Base-by-base conservation (phyloP, 1,139 yeast species). In the Ogataea hybrid region DNA sequence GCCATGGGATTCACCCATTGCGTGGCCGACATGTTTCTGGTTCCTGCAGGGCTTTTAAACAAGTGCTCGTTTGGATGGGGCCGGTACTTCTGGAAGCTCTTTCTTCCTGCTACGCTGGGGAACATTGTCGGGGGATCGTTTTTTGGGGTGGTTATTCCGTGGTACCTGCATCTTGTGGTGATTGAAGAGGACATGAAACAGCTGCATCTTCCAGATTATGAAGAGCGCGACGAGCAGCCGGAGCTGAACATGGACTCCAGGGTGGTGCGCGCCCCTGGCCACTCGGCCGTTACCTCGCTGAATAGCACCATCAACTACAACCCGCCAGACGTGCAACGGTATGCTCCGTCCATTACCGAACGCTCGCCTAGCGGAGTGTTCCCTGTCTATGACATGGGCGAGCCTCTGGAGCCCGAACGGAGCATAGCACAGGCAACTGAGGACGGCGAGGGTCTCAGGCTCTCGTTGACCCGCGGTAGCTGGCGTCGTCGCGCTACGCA, bases 301-400 rank as follows among this genome's bases (percentile, higher is more conserved):
- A 14, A 11, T 21, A 35, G 39, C 14, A 28, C n/a, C 21, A 10
- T 28, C 28, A 28, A 37, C 22, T 16, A 15, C 33, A 25, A 30
- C 15, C 39, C 15, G 10, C 23, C 22, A 23, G 18, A 21, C 20
- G 28, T 23, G 12, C 12, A 10, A 12, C 20, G 5, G 14, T 32
- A 23, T 28, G 18, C 28, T 8, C 35, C 21, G 18, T 23, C 20
- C 21, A n/a, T 10, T 7, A n/a, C 14, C 14, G 39, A 63, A 2
- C 65, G 80, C 50, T 81, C 89, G 1, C 94, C 92, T 2, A 77
- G 75, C 25, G 86, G 86, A 48, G 89, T 83, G 0, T 84, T 84
- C 62, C 94, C 94, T 0, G 89, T 84, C 1, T 69, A 70, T 51
- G 92, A 87, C 2, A 83, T 84, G 90, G 88, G 85, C 0, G 69